Base-by-base conservation (phyloP, 1,139 yeast species). In the Pichia inconspicua region DNA sequence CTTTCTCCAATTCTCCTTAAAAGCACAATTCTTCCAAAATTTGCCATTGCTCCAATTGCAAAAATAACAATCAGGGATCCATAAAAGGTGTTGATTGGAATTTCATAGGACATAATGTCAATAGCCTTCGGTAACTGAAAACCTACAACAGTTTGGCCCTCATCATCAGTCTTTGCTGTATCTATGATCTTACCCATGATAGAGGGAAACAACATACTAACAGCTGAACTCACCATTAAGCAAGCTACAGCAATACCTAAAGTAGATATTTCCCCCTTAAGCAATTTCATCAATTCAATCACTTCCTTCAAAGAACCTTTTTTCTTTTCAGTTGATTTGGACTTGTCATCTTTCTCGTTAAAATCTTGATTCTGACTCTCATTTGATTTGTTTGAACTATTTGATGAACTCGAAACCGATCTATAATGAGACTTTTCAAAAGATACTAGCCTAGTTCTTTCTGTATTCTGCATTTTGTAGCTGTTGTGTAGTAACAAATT, bases 1-100 rank as follows among this genome's bases (percentile, higher is more conserved):
- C 71, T 65, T 57, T 78, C 83, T 28, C 82, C 82, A 2, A 69
- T 77, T 8, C 70, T 65, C 49, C 79, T 66, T 48, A 78, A 62
- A 25, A 75, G 58, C 49, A 73, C 70, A 14, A 73, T 65, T 55
- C 83, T 66, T 11, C 80, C 80, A 57, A 73, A 76, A 57, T 78
- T 78, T 17, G 82, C 73, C 15, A 66, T 34, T 1, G 80, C 73
- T 1, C 82, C 82, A 5, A 70, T 55, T 0, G 69, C 56, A 58
- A 78, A 78, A 12, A 77, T 58, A 2, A 64, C 64, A 5, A 60
- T 59, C 25, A 61, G 51, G 7, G 62, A 62, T 2, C 54, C 51
- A 47, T 64, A 65, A 44, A 65, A 64, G 35, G 45, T 52, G 40
- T 45, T 49, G 43, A 57, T 53, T 11, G 68, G 59, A 17, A 64